Evolutionary conservation across 768 basidiomycete genomes (phyloP).

Genomic region (Trametes gibbosa): DNA sequence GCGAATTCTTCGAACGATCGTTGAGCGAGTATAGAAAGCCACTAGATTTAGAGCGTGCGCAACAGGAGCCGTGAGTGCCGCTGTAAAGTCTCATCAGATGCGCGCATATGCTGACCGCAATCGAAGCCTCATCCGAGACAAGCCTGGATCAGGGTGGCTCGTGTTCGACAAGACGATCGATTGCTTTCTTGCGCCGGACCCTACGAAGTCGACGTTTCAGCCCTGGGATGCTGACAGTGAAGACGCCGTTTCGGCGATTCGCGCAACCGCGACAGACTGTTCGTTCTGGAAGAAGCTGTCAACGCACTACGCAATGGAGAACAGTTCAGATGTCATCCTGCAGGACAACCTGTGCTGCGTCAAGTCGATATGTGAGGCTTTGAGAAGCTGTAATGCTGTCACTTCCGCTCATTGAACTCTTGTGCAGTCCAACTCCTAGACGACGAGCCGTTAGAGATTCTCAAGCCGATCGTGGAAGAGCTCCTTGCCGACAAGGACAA

Average conservation of each 20-base stretch:
- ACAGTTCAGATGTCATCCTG: constrained; percentile 57
- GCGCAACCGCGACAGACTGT: constrained; percentile 43
- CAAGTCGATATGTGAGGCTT: constrained; percentile 67
- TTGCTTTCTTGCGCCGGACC: constrained; percentile 48
- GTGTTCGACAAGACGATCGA: constrained; percentile 50
- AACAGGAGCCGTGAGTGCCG: constrained; percentile 44
- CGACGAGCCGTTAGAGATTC: constrained; percentile 60
- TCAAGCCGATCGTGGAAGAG: constrained; percentile 60
- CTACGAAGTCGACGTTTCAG: constrained; percentile 47
- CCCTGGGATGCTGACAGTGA: constrained; percentile 58
- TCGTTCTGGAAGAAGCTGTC: constrained; percentile 70
- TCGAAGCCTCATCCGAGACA: constrained; percentile 53
- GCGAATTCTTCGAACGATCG: constrained; percentile 52
- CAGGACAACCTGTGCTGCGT: constrained; percentile 71
- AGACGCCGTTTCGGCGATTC: constrained; percentile 49
- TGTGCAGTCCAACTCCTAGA: constrained; percentile 73
- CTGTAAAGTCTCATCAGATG: background rate
- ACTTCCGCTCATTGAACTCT: background rate
- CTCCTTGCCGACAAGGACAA: constrained; percentile 71
- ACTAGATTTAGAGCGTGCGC: constrained; percentile 35
- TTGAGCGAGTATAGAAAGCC: constrained; percentile 54
- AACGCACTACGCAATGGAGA: constrained; percentile 75
- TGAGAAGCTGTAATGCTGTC: background rate
- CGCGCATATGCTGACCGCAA: constrained; percentile 1
- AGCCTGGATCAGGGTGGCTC: constrained; percentile 64